Evolutionary conservation across 1,284 basidiomycete species (phyloP).

Genomic region (Leccinum glutinopallens): DNA sequence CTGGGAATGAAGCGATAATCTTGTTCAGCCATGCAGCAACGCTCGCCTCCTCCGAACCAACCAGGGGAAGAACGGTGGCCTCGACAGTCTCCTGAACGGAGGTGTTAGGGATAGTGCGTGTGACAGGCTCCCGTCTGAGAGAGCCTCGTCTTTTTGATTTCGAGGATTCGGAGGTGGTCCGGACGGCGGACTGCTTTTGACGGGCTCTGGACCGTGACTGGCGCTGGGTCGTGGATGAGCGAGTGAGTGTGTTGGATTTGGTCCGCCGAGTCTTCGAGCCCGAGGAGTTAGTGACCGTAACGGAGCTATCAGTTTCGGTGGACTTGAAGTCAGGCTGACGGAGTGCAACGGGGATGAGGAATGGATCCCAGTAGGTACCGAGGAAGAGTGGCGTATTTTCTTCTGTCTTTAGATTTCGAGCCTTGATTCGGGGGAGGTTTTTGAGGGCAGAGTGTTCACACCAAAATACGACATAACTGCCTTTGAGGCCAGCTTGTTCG

Average conservation of each 20-base stretch:
- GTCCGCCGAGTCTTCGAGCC: too few relatives aligned
- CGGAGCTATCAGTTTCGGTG: too few relatives aligned
- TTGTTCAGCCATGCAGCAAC: background rate
- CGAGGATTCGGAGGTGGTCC: background rate
- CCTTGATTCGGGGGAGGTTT: background rate
- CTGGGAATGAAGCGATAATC: background rate
- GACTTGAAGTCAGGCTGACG: background rate
- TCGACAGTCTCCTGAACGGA: background rate
- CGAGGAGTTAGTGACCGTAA: too few relatives aligned
- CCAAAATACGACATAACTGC: background rate
- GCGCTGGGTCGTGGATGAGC: too few relatives aligned
- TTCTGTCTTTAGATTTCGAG: background rate
- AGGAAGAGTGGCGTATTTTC: background rate
- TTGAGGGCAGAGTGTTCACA: background rate
- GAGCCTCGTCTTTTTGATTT: background rate
- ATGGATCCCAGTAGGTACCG: background rate
- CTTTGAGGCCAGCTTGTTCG: background rate
- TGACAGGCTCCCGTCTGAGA: background rate
- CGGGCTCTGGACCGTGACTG: background rate
- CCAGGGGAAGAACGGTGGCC: background rate
- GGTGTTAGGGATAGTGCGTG: conserved; percentile 1
- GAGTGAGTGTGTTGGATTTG: background rate
- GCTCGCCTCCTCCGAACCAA: background rate
- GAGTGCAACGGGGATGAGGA: background rate
- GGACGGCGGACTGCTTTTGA: background rate